Evolutionary conservation across 1,284 basidiomycete genomes (phyloP), one percentile per base, ranked within the genome.

Genomic region (Moniliophthora roreri): DNA sequence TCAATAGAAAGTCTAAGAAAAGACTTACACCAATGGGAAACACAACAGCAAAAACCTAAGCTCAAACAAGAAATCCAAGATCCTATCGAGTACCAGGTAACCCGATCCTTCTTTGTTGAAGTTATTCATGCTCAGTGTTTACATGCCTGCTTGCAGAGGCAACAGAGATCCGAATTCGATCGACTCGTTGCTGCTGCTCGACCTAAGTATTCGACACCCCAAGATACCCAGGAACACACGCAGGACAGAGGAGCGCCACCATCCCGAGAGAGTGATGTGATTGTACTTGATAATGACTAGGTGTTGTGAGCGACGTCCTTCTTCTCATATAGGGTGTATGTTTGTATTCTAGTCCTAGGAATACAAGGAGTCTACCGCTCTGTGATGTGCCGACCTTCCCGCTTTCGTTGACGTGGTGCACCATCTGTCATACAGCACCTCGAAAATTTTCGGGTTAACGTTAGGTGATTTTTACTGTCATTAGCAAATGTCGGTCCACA

Each of bases 1-100:
- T 71, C 72, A n/a, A 61, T 71, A 40, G 57, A 65, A 1, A 77
- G 80, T 40, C 72, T 89, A 9, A 69, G 74, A 38, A 64, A 63
- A 48, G 85, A 87, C 23, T 63, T 89, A 58, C 77, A 71, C 57
- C 70, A 69, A 58, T 85, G 82, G 81, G 87, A 89, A 59, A 79
- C 81, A 18, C 71, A 74, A 50, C 62, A 66, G 50, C 62, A 66
- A 37, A 76, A 72, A 61, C 64, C 62, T 18, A 62, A 56, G 51
- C 57, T 57, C 50, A 78, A 77, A 60, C 47, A 26, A 47, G 48
- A 53, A 38, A 44, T 56, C 28, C 16, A 26, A 15, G 48, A 56
- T 35, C 20, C 55, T 36, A 44, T n/a, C 40, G 32, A 42, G 35
- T 53, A 56, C 36, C 51, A 56, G 51, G 55, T 56, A 41, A 48